Base-by-base conservation (phyloP, 164 flowering plant genomes). In the Brasenia schreberi region DNA sequence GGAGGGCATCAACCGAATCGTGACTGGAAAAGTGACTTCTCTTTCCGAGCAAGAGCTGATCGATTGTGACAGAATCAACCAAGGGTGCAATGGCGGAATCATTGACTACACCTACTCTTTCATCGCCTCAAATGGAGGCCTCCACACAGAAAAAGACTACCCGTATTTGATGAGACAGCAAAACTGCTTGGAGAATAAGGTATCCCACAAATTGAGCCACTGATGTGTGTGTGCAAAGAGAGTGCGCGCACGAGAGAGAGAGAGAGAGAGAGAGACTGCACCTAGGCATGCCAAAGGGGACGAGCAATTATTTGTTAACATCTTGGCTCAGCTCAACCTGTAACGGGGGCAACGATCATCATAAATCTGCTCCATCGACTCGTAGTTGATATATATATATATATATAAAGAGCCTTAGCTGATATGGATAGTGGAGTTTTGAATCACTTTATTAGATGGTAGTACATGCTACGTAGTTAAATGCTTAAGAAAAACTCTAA, bases 11-110 rank as follows among this genome's bases (percentile, higher is more conserved):
- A 84, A 87, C 78, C 87, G 89, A 72, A 88, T 89, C 7, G 87
- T 83, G 45, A 83, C 96, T 2, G 91, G 93, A 19, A 84, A 91
- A 49, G 68, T 91, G 61, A 84, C 88, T 0, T 66, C 86, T 2
- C 69, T 91, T 65, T 89, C 97, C 0, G 97, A 91, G 80, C 97
- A 91, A 78, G 85, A 91, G 77, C 75, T 89, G 64, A 74, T 89
- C 2, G 97, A 91, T 23, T 89, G 97, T 59, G 88, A 87, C 82
- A 64, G 71, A 4, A 76, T 43, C 64, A 87, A 89, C 88, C 79
- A 76, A 64, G 97, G 92, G 0, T 89, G 96, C 78, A 82, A 81
- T 72, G 93, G 93, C 10, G 96, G 96, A 11, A 81, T 88, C 16
- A 87, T 87, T 94, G 92, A 85, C 66, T 81, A 82, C 14, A 92